Percentiles rank a stretch among this genome's conserved stretches.
phyloP scores from a whole-genome alignment of 768 basidiomycete genomes.

The Cystobasidium onofrii region DNA sequence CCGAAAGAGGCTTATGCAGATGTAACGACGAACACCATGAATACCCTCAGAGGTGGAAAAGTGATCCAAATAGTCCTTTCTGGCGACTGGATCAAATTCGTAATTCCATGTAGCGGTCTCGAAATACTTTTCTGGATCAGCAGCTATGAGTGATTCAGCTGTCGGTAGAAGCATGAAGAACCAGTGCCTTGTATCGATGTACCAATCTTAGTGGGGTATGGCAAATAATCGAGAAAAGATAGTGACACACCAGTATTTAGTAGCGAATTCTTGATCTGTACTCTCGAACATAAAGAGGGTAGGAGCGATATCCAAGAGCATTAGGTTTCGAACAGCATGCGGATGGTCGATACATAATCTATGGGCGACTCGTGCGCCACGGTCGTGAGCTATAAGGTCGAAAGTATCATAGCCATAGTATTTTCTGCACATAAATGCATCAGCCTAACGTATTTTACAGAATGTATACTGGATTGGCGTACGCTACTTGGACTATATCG shows the following conservation, averaged over 20 bases:
- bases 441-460: neutral
- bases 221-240: neutral
- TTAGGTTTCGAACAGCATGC: constrained; percentile 38
- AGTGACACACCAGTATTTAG: neutral
- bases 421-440: constrained; percentile 32
- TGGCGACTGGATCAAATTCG: constrained; percentile 10
- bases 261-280: constrained; percentile 39
- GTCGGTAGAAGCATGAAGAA: constrained; percentile 25
- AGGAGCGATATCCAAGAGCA: constrained; percentile 45
- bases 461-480: too few species aligned
- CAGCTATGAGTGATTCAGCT: constrained; percentile 4
- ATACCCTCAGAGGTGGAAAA: constrained; percentile 12
- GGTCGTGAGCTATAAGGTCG: constrained; percentile 43
- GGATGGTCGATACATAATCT: constrained; percentile 43
- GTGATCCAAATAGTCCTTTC: neutral
- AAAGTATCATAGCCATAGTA: constrained; percentile 40
- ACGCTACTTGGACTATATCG: constrained; percentile 44
- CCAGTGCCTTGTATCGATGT: constrained; percentile 40
- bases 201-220: neutral
- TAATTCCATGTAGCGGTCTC: neutral
- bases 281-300: constrained; percentile 43
- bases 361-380: constrained; percentile 45
- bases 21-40: neutral
- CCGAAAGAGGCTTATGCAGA: neutral
- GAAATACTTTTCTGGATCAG: constrained; percentile 25